Evolutionary conservation across 352 stramenopile genomes (phyloP).

Genomic region (Blastocystis sp.): DNA sequence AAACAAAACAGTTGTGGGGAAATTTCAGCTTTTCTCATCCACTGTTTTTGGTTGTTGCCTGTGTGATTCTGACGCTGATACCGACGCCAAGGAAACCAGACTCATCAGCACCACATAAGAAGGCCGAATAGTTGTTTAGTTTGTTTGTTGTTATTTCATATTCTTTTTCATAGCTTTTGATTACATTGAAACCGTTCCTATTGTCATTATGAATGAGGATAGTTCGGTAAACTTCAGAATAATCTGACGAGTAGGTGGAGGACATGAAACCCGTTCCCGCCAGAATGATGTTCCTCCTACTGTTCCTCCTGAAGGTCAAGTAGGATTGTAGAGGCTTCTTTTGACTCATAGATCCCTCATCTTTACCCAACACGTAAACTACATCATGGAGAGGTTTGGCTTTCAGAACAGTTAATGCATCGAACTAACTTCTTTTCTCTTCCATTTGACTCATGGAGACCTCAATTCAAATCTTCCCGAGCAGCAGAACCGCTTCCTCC

Average conservation of each 20-base stretch:
- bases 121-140: not conserved
- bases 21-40: not conserved
- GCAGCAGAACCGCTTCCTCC: conserved; percentile 10
- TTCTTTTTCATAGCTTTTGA: not conserved
- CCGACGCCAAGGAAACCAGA: not conserved
- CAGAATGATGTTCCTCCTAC: not conserved
- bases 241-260: no score
- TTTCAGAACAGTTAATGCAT: not conserved
- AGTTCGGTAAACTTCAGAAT: no score
- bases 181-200: no score
- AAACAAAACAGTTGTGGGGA: not conserved
- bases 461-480: not conserved
- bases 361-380: not conserved
- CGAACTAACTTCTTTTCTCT: not conserved
- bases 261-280: not conserved
- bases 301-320: no score
- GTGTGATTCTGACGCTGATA: not conserved
- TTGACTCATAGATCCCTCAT: not conserved
- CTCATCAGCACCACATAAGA: no score
- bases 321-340: no score
- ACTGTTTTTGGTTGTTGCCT: not conserved
- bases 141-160: not conserved
- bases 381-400: conserved; percentile 8
- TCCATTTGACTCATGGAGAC: not conserved
- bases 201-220: no score